These are phyloP conservation scores for Inga oerstediana DNA, from an alignment of 306 rosid genomes.

Conservation along the genomic window DNA sequence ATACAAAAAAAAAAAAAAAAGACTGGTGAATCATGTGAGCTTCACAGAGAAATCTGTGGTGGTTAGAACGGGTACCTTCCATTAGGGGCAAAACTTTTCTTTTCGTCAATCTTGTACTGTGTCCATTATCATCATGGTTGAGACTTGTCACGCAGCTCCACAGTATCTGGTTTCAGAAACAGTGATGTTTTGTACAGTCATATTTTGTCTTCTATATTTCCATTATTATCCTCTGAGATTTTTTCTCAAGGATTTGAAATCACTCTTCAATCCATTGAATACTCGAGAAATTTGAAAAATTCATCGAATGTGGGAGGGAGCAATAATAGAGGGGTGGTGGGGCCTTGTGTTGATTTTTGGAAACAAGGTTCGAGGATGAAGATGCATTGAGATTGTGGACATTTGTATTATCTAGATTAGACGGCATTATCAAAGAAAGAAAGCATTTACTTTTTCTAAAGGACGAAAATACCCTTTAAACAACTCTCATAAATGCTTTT, in stretches of 20 bases:
- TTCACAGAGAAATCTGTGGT: conserved; percentile 20
- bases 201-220: not conserved
- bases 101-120: not conserved
- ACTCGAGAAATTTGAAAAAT: not conserved
- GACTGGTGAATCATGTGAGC: conserved; percentile 16
- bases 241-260: not conserved
- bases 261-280: not conserved
- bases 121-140: conserved; percentile 21
- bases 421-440: not conserved
- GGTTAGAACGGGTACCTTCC: not conserved
- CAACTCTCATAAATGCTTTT: not conserved
- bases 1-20: not conserved
- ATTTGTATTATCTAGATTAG: not conserved
- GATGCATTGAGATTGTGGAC: not conserved
- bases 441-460: not conserved
- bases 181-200: not conserved
- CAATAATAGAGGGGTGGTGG: not conserved
- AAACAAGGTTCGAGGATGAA: not conserved
- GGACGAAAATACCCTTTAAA: not conserved
- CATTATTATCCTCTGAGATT: not conserved
- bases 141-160: conserved; percentile 1
- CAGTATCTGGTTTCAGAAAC: not conserved
- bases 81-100: not conserved
- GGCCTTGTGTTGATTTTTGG: not conserved
- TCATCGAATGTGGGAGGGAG: not conserved